Evolutionary conservation across 176 grass and related monocot genomes (phyloP).

Genomic region (Saccharum officinarum): DNA sequence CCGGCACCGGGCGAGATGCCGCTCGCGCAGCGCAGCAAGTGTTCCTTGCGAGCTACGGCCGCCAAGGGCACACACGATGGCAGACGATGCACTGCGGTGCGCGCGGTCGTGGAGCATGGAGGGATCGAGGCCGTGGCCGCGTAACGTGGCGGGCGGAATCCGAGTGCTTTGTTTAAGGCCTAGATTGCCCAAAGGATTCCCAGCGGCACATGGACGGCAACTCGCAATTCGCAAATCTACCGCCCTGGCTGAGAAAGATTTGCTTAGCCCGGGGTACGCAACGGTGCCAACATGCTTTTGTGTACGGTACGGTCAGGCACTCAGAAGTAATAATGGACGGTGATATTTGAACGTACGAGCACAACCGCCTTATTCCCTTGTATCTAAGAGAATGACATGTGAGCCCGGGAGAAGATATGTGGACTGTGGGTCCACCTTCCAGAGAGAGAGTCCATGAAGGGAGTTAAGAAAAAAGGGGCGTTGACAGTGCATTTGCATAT

Average conservation of each 20-base stretch:
- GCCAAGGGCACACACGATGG: background rate
- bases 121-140: background rate
- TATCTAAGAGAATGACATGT: background rate
- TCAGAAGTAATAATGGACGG: background rate
- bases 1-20: constrained; percentile 43
- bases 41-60: constrained; percentile 5
- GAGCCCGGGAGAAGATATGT: background rate
- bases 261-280: background rate
- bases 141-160: constrained; percentile 28
- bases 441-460: background rate
- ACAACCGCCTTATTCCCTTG: too few relatives aligned
- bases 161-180: background rate
- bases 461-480: too few relatives aligned
- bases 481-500: background rate
- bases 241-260: constrained; percentile 7
- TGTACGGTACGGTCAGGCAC: background rate
- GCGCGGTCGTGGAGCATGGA: constrained; percentile 1
- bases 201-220: constrained; percentile 36
- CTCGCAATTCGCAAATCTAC: constrained; percentile 27
- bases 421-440: background rate
- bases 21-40: background rate
- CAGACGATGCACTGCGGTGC: background rate
- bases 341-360: background rate
- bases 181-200: constrained; percentile 47
- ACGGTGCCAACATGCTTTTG: background rate